Conservation (phyloP, 768 basidiomycete species). For the Saitozyma sp. region DNA sequence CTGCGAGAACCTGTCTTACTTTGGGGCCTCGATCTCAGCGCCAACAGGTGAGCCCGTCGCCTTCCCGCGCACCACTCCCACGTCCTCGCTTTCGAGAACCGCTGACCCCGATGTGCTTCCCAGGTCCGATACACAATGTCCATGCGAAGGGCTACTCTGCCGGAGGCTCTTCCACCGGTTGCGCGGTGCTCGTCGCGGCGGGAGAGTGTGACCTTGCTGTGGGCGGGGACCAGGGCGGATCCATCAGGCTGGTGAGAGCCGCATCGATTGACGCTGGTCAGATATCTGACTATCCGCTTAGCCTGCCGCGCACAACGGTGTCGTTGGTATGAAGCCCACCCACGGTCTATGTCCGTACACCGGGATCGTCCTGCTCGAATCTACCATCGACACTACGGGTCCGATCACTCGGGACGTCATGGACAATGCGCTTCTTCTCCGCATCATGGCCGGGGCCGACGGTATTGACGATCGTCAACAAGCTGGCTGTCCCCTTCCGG, state of each 20-base stretch:
- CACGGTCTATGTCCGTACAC: constrained; percentile 59
- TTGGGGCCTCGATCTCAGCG: constrained; percentile 8
- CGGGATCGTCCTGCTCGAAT: constrained; percentile 46
- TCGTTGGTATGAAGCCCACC: constrained; percentile 56
- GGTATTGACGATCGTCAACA: constrained; percentile 55
- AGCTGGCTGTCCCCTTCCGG: constrained; percentile 48
- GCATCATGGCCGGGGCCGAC: constrained; percentile 56
- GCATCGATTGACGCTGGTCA: too few relatives aligned
- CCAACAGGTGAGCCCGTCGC: constrained; percentile 1
- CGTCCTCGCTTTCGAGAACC: background rate
- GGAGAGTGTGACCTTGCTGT: constrained; percentile 56
- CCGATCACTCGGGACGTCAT: constrained; percentile 53
- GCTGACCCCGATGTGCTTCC: background rate
- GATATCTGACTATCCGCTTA: too few relatives aligned
- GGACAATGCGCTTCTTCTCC: constrained; percentile 55
- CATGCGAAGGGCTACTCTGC: constrained; percentile 54
- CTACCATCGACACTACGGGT: constrained; percentile 9
- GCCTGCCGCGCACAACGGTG: constrained; percentile 46
- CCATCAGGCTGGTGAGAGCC: constrained; percentile 47
- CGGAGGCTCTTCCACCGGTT: constrained; percentile 56
- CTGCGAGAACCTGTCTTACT: constrained; percentile 40
- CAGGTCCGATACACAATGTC: constrained; percentile 53
- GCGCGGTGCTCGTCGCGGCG: constrained; percentile 53
- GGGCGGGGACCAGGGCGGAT: constrained; percentile 58
- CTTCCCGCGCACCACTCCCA: too few relatives aligned